These are phyloP conservation scores for Mrakia frigida DNA, from an alignment of 768 basidiomycete genomes.

Conservation along the genomic window DNA sequence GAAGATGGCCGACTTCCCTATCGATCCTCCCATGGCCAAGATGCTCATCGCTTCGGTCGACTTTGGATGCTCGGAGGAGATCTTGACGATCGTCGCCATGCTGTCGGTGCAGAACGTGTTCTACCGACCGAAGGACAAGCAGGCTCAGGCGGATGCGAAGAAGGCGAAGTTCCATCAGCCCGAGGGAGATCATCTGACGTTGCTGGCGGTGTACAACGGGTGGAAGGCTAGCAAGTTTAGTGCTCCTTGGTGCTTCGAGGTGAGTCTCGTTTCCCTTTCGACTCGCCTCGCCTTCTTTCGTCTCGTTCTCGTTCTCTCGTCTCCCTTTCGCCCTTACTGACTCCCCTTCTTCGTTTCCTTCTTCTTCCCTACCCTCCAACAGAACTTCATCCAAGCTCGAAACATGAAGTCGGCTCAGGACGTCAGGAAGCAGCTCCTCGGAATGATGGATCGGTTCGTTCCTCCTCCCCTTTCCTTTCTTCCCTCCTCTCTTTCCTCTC, in stretches of 20 bases:
- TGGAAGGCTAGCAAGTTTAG: slow-evolving; percentile 96
- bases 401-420: slow-evolving; percentile 97
- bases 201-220: slow-evolving; percentile 85
- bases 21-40: slow-evolving; percentile 93
- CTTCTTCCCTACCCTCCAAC: not conserved
- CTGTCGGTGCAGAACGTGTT: slow-evolving; percentile 92
- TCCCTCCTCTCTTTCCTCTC: slow-evolving; percentile 28
- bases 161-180: slow-evolving; percentile 99
- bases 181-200: slow-evolving; percentile 76
- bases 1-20: slow-evolving; percentile 99
- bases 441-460: slow-evolving; percentile 93
- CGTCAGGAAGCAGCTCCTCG: slow-evolving; percentile 91
- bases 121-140: slow-evolving; percentile 99
- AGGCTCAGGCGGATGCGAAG: slow-evolving; percentile 97
- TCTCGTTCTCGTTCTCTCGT: not conserved
- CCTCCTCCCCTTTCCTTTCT: not conserved
- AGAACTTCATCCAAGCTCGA: slow-evolving; percentile 93
- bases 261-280: slow-evolving; percentile 17
- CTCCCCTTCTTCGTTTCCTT: not conserved
- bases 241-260: slow-evolving; percentile 96
- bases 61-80: slow-evolving; percentile 95
- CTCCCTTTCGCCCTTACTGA: not conserved
- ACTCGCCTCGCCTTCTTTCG: not conserved
- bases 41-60: slow-evolving; percentile 98
- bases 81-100: slow-evolving; percentile 95